phyloP scores from a whole-genome alignment of 2,329 filamentous ascomycete genomes.

The Colletotrichum cordylinicola region DNA sequence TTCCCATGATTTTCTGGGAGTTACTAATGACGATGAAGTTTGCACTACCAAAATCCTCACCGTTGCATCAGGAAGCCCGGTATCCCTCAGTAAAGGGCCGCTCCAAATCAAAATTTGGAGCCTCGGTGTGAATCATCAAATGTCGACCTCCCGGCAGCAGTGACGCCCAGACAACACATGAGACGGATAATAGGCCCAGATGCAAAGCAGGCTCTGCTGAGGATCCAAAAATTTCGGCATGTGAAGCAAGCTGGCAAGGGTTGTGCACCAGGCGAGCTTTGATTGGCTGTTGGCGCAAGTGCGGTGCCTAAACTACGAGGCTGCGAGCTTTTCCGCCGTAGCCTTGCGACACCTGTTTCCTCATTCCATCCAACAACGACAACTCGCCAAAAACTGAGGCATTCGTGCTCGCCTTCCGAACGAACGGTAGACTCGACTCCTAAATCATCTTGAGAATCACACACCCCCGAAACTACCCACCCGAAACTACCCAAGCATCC shows the following conservation, averaged over 20 bases:
- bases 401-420: not conserved
- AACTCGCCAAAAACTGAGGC: not conserved
- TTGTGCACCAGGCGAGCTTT: not conserved
- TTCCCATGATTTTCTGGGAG: not conserved
- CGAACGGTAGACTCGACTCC: not conserved
- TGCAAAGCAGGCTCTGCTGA: not conserved
- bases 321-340: conserved; percentile 6
- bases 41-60: not conserved
- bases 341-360: not conserved
- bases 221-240: not conserved
- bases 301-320: conserved; percentile 2
- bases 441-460: not conserved
- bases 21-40: not conserved
- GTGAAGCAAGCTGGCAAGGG: not conserved
- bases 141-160: not conserved
- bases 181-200: not conserved
- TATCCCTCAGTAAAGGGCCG: not conserved
- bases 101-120: not conserved
- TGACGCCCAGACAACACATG: not conserved
- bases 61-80: not conserved
- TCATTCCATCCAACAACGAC: not conserved
- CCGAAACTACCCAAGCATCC: not conserved
- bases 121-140: not conserved
- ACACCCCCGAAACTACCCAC: not conserved
- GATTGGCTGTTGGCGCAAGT: not conserved